These are phyloP conservation scores for Aspergillus pseudoterreus DNA, from an alignment of 2,329 filamentous ascomycete genomes.

Conservation along the genomic window DNA sequence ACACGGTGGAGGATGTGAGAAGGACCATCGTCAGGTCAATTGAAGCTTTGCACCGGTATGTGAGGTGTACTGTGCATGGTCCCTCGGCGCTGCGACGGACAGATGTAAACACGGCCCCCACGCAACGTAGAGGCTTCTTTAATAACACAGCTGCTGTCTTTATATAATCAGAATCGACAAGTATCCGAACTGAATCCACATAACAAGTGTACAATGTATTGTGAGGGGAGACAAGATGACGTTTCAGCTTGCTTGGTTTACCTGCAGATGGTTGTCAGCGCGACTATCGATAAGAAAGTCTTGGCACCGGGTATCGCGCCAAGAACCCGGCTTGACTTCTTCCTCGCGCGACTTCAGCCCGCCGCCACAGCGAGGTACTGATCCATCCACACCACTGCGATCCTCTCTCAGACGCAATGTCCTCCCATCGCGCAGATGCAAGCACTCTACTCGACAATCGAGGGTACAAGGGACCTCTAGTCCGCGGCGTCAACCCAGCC, in stretches of 20 bases:
- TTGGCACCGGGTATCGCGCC: constrained; percentile 16
- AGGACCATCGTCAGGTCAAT: constrained; percentile 39
- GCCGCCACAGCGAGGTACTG: not conserved
- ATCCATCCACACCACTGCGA: constrained; percentile 22
- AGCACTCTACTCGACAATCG: constrained; percentile 79
- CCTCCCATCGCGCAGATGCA: constrained; percentile 72
- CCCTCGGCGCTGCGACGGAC: not conserved
- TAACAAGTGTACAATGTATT: not conserved
- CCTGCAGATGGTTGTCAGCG: constrained; percentile 25
- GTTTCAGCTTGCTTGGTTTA: constrained; percentile 6
- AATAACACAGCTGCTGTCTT: not conserved
- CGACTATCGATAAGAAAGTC: constrained; percentile 39
- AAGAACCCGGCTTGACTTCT: constrained; percentile 9
- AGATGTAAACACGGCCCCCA: not conserved
- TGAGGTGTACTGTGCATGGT: not conserved
- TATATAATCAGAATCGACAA: too few species aligned
- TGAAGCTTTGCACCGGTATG: constrained; percentile 7
- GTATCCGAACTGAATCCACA: too few species aligned
- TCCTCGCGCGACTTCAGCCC: constrained; percentile 2
- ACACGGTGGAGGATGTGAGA: constrained; percentile 43
- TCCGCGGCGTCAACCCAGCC: constrained; percentile 90
- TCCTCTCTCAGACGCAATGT: constrained; percentile 44
- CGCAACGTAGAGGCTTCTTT: not conserved
- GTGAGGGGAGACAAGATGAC: not conserved
- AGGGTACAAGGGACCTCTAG: constrained; percentile 70